Evolutionary conservation across 495 filamentous ascomycete species (phyloP).

Genomic region (Daldinia loculata): DNA sequence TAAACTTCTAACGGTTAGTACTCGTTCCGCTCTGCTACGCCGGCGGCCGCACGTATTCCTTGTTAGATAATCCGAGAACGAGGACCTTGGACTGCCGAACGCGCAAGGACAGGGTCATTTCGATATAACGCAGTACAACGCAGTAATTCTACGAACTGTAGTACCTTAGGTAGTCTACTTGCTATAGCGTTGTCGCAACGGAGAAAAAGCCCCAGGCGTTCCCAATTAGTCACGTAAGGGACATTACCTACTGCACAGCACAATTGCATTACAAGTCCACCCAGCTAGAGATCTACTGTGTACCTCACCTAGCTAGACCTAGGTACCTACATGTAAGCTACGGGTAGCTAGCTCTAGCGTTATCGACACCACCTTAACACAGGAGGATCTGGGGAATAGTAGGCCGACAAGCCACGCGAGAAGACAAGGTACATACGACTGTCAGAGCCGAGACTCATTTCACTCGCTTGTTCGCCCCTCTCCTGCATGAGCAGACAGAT

Average conservation of each 20-base stretch:
- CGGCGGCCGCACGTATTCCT: not conserved
- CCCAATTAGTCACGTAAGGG: conserved; percentile 10
- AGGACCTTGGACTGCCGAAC: conserved; percentile 26
- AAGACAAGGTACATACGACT: conserved; percentile 13
- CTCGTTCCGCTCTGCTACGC: conserved; percentile 15
- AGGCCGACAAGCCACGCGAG: conserved; percentile 39
- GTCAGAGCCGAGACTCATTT: conserved; percentile 16
- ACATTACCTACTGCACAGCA: too few species aligned
- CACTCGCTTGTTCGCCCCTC: conserved; percentile 22
- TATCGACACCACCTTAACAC: conserved; percentile 1
- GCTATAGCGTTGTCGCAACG: conserved; percentile 6
- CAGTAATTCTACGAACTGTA: not conserved
- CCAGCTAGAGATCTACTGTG: conserved; percentile 3
- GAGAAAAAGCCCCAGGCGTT: conserved; percentile 22
- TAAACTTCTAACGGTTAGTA: conserved; percentile 18
- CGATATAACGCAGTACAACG: not conserved
- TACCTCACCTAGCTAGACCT: too few species aligned
- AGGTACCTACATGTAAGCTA: not conserved
- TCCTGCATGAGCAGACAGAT: conserved; percentile 15
- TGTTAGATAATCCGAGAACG: conserved; percentile 22
- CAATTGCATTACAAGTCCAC: not conserved
- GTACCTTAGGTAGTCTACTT: too few species aligned
- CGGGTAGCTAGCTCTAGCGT: conserved; percentile 14
- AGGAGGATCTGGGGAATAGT: conserved; percentile 27
- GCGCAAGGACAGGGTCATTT: not conserved